A percentile compares a stretch with the other conserved stretches of the same genome.
phyloP scores from a whole-genome alignment of 768 basidiomycete species.

The Termitomyces bulborhizus region DNA sequence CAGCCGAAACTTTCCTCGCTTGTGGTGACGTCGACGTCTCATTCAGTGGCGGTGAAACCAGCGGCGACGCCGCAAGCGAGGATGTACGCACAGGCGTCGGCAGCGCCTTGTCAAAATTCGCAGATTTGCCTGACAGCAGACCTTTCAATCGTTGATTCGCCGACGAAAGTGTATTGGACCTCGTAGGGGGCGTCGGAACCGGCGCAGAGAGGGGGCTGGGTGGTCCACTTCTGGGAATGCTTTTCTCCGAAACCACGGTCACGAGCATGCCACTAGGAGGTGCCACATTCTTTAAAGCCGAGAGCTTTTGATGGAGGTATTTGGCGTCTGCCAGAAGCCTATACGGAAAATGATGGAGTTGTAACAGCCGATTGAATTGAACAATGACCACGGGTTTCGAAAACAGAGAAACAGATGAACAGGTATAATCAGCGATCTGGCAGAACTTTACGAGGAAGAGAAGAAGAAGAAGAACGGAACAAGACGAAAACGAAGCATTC shows the following conservation, averaged over 20 bases:
- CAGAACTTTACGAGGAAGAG: not conserved
- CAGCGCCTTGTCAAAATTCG: slow-evolving; percentile 30
- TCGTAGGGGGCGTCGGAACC: slow-evolving; percentile 26
- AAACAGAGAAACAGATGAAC: not conserved
- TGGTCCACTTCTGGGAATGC: slow-evolving; percentile 29
- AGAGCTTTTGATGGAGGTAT: slow-evolving; percentile 71
- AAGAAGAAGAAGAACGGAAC: not conserved
- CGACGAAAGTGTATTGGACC: slow-evolving; percentile 19
- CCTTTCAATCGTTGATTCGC: slow-evolving; percentile 46
- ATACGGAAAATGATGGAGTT: not conserved
- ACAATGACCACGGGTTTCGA: not conserved
- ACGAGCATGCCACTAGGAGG: slow-evolving; percentile 76
- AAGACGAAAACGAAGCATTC: not conserved
- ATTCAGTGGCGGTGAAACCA: slow-evolving; percentile 14
- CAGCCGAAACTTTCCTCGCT: slow-evolving; percentile 9
- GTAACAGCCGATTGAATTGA: not conserved
- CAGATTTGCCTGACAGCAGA: slow-evolving; percentile 31
- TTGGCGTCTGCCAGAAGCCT: slow-evolving; percentile 79
- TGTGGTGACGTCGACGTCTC: not conserved
- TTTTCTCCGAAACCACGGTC: slow-evolving; percentile 79
- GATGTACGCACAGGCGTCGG: slow-evolving; percentile 24
- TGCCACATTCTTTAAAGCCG: slow-evolving; percentile 66
- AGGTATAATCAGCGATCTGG: slow-evolving; percentile 1
- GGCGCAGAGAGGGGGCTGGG: slow-evolving; percentile 19
- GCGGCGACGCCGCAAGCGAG: slow-evolving; percentile 8